Evolutionary conservation across 2,329 filamentous ascomycete species (phyloP).

Genomic region (Pyricularia pennisetigena): DNA sequence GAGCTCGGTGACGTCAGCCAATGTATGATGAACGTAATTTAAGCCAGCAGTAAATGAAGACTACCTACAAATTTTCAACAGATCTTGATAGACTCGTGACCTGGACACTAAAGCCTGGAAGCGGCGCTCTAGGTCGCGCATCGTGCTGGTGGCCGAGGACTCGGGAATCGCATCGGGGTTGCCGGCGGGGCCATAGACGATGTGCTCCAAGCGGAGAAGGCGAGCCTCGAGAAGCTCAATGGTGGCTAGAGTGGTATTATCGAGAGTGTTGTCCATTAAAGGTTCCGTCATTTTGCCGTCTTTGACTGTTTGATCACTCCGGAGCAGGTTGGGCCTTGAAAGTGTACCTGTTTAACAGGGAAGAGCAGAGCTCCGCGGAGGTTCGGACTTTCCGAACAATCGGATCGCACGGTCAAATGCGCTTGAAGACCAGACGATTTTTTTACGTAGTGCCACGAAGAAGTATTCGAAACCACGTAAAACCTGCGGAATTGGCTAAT

Average conservation of each 20-base stretch:
- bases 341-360: neutral
- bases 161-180: conserved; percentile 18
- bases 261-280: conserved; percentile 24
- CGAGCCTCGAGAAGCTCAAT: conserved; percentile 48
- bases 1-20: neutral
- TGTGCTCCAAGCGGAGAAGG: conserved; percentile 48
- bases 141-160: conserved; percentile 29
- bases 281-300: neutral
- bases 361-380: neutral
- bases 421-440: neutral
- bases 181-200: conserved; percentile 38
- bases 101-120: conserved; percentile 39
- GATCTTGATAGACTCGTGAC: conserved; percentile 46
- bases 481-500: conserved; percentile 1
- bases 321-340: neutral
- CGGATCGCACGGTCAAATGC: neutral
- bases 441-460: neutral
- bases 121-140: conserved; percentile 43
- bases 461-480: neutral
- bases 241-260: conserved; percentile 44
- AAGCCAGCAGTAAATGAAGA: neutral
- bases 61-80: conserved; percentile 48
- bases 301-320: too few species aligned
- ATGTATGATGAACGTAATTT: neutral
- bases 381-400: neutral